phyloP scores from a whole-genome alignment of 1,284 basidiomycete species.

The Cutaneotrichosporon cutaneum region DNA sequence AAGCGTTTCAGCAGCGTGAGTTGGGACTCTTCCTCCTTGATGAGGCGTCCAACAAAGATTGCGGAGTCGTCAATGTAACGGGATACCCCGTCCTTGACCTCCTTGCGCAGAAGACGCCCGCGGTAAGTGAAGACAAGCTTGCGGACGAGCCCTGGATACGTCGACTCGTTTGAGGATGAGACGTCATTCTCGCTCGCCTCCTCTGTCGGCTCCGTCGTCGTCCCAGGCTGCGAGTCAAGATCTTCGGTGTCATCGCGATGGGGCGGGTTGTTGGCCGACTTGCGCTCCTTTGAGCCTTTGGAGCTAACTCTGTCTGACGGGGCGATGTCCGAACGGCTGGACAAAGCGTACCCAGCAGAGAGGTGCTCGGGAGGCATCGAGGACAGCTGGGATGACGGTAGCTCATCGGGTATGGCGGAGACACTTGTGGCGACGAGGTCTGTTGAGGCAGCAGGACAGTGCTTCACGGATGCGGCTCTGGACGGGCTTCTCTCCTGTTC shows the following conservation, averaged over 20 bases:
- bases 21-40: constrained; percentile 33
- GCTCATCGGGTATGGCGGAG: neutral
- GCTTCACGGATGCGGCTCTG: no score
- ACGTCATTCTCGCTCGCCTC: neutral
- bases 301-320: neutral
- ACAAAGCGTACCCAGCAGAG: neutral
- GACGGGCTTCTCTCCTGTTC: no score
- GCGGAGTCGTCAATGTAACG: constrained; percentile 33
- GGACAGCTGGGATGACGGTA: neutral
- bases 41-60: constrained; percentile 36
- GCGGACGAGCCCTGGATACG: constrained; percentile 19
- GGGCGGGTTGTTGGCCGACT: no score
- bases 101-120: constrained; percentile 31
- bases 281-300: no score
- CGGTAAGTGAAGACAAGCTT: constrained; percentile 28
- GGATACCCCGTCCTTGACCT: constrained; percentile 14
- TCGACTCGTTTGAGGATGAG: neutral
- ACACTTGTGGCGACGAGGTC: no score
- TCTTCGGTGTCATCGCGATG: no score
- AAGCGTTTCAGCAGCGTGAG: constrained; percentile 33
- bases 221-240: no score
- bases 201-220: neutral
- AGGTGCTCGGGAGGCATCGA: no score
- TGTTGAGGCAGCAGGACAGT: no score
- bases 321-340: neutral